Percentiles rank a stretch among this genome's conserved stretches.
These are phyloP conservation scores for Stachybotrys echinatus DNA, from an alignment of 2,329 filamentous ascomycete species.

Conservation along the genomic window DNA sequence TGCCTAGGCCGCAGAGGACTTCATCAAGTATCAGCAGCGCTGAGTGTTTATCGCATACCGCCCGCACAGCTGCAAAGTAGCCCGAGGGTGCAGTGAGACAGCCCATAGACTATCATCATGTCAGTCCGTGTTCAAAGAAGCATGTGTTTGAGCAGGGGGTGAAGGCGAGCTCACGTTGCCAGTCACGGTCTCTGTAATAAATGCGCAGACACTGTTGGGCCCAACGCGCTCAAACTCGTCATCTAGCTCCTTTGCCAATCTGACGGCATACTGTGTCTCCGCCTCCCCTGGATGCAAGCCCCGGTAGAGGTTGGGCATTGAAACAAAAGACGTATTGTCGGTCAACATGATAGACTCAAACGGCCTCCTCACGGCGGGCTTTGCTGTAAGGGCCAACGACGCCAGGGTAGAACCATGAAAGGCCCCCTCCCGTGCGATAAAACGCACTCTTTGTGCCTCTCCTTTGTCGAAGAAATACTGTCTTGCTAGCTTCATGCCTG, in stretches of 20 bases:
- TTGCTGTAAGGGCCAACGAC: neutral
- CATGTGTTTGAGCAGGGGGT: neutral
- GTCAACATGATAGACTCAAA: neutral
- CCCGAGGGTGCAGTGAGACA: slow-evolving; percentile 38
- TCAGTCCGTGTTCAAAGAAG: neutral
- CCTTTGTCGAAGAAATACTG: slow-evolving; percentile 36
- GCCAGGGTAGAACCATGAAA: slow-evolving; percentile 36
- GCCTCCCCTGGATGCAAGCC: slow-evolving; percentile 21
- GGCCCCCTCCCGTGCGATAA: slow-evolving; percentile 30
- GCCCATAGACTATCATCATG: slow-evolving; percentile 10
- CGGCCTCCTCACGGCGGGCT: neutral
- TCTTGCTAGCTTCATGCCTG: slow-evolving; percentile 36
- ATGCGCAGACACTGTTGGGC: slow-evolving; percentile 39
- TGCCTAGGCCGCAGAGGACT: slow-evolving; percentile 66
- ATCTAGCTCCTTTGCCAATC: slow-evolving; percentile 39
- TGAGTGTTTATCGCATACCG: slow-evolving; percentile 49
- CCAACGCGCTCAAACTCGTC: slow-evolving; percentile 40
- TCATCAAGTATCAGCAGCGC: slow-evolving; percentile 53
- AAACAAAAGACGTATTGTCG: neutral
- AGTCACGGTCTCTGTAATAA: slow-evolving; percentile 42
- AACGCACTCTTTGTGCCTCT: slow-evolving; percentile 23
- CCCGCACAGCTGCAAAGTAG: slow-evolving; percentile 48
- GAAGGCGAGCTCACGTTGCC: neutral
- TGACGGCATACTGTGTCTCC: slow-evolving; percentile 31
- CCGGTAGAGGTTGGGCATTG: slow-evolving; percentile 9